phyloP scores from a whole-genome alignment of 495 filamentous ascomycete genomes.

The Viridothelium virens region DNA sequence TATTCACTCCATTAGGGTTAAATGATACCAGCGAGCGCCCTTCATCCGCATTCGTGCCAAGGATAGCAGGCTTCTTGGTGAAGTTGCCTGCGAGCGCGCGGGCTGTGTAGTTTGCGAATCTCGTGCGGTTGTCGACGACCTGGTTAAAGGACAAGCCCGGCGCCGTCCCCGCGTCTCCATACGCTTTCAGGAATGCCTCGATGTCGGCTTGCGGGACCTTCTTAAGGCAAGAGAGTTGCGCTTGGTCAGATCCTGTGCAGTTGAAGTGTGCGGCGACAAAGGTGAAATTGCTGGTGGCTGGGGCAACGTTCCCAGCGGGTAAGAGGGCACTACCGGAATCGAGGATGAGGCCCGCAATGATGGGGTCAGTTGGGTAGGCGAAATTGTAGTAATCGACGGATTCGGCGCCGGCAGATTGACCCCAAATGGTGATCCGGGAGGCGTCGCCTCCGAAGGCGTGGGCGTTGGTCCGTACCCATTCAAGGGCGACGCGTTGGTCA shows the following conservation, averaged over 20 bases:
- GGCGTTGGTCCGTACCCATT: slow-evolving; percentile 31
- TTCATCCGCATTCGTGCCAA: slow-evolving; percentile 24
- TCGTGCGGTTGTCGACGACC: slow-evolving; percentile 26
- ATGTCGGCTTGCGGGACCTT: slow-evolving; percentile 35
- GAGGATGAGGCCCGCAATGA: slow-evolving; percentile 28
- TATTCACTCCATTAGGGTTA: slow-evolving; percentile 16
- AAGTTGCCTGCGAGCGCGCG: slow-evolving; percentile 22
- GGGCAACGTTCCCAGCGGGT: slow-evolving; percentile 5
- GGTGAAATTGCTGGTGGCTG: slow-evolving; percentile 33
- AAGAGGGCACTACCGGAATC: slow-evolving; percentile 23
- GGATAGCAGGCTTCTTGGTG: slow-evolving; percentile 23
- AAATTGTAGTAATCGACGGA: slow-evolving; percentile 18
- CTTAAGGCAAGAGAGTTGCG: slow-evolving; percentile 45
- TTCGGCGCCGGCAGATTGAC: slow-evolving; percentile 25
- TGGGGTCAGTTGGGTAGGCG: slow-evolving; percentile 26
- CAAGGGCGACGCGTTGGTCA: slow-evolving; percentile 51
- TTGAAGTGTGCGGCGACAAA: slow-evolving; percentile 41
- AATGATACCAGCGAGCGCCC: slow-evolving; percentile 20
- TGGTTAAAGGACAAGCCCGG: slow-evolving; percentile 26
- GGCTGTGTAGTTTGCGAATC: slow-evolving; percentile 31
- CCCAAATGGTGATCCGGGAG: slow-evolving; percentile 39
- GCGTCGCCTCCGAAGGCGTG: slow-evolving; percentile 59
- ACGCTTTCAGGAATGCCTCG: slow-evolving; percentile 32
- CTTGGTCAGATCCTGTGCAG: slow-evolving; percentile 36
- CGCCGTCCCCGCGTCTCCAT: slow-evolving; percentile 21